Conservation (phyloP, 441 rosid species). For the Kokia cookei region DNA sequence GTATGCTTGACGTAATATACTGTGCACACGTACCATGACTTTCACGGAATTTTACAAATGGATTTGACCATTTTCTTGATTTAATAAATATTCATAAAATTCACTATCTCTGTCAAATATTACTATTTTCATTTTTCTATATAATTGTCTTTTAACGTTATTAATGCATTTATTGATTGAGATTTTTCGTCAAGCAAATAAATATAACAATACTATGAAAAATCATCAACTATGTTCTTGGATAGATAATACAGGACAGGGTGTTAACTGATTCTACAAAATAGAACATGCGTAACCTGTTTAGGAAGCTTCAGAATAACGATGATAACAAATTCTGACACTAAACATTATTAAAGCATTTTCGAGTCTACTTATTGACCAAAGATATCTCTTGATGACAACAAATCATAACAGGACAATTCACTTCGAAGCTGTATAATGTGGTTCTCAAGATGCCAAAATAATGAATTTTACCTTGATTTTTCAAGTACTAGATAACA, state of each 20-base stretch:
- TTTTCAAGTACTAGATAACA: not conserved
- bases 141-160: no score
- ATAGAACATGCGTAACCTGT: not conserved
- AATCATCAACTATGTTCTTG: not conserved
- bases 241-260: not conserved
- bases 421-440: not conserved
- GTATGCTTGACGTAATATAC: no score
- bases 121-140: no score
- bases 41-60: no score
- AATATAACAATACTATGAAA: no score
- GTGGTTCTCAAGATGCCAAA: not conserved
- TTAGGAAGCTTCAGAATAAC: not conserved
- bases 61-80: no score
- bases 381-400: not conserved
- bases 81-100: no score
- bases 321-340: not conserved
- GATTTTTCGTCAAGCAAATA: no score
- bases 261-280: not conserved
- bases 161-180: no score
- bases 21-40: no score
- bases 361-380: not conserved
- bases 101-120: no score
- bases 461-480: not conserved
- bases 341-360: not conserved
- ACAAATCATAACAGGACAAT: not conserved